phyloP scores from a whole-genome alignment of 495 filamentous ascomycete species.

The Talaromyces wortmannii region DNA sequence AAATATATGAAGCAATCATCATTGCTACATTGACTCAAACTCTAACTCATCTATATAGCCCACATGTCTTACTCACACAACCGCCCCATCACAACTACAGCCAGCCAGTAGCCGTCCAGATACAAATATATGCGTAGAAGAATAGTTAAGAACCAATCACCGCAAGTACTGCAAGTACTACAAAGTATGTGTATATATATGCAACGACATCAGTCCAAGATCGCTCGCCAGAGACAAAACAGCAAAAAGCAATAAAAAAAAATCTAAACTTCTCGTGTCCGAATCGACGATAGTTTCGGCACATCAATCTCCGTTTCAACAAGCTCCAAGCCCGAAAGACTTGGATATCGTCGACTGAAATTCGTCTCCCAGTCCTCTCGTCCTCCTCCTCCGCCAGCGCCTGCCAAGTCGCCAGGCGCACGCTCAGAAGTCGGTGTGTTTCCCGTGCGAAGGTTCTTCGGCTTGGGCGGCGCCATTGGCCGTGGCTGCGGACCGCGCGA shows the following conservation, averaged over 20 bases:
- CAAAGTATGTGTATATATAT: neutral
- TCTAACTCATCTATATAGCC: neutral
- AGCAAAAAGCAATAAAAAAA: constrained; percentile 10
- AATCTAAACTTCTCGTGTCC: constrained; percentile 36
- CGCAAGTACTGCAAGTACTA: neutral
- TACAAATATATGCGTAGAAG: neutral
- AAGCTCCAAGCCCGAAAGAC: constrained; percentile 75
- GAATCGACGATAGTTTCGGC: constrained; percentile 27
- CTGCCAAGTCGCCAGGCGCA: constrained; percentile 14
- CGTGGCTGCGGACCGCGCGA: constrained; percentile 21
- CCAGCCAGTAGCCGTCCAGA: constrained; percentile 5
- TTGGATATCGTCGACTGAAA: constrained; percentile 80
- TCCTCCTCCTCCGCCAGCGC: too few relatives aligned
- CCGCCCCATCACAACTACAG: neutral
- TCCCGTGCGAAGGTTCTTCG: constrained; percentile 48
- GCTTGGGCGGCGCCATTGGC: constrained; percentile 54
- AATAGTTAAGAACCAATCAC: neutral
- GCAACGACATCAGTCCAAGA: neutral
- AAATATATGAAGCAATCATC: too few relatives aligned
- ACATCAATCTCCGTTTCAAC: constrained; percentile 62
- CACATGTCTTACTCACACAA: neutral
- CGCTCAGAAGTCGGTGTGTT: constrained; percentile 13
- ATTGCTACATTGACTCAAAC: too few relatives aligned
- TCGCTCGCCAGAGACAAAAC: neutral
- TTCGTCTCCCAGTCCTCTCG: constrained; percentile 61